Conservation (phyloP, 257 asterid genomes). For the Capsicum pubescens region DNA sequence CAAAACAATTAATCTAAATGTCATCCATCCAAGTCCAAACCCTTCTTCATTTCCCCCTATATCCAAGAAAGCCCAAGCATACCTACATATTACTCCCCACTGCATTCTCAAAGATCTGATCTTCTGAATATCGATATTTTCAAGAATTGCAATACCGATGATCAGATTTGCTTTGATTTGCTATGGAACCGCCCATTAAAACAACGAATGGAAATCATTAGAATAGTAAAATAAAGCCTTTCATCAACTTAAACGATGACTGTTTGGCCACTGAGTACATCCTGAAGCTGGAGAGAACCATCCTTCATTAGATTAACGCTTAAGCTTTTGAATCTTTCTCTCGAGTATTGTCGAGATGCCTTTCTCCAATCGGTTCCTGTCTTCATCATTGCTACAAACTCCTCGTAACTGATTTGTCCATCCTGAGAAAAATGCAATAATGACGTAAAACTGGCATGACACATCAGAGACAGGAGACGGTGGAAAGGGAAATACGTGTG, state of each 20-base stretch:
- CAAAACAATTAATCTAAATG: conserved; percentile 11
- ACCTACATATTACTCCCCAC: conserved; percentile 14
- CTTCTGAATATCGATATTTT: conserved; percentile 20
- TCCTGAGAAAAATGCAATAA: conserved; percentile 55
- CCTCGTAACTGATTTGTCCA: conserved; percentile 75
- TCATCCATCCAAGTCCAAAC: conserved; percentile 12
- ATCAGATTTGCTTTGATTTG: conserved; percentile 17
- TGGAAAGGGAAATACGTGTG: background rate
- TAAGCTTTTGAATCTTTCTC: conserved; percentile 91
- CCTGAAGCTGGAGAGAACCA: conserved; percentile 85
- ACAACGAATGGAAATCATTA: background rate
- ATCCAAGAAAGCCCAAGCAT: conserved; percentile 18
- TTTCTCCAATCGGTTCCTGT: conserved; percentile 94
- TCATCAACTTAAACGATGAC: conserved; percentile 56
- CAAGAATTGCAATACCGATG: background rate
- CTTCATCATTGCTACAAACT: conserved; percentile 94
- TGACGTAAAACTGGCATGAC: conserved; percentile 6
- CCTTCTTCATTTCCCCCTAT: background rate
- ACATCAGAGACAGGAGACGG: background rate
- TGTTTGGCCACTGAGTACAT: conserved; percentile 74
- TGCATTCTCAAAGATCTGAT: background rate
- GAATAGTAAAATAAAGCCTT: conserved; percentile 23
- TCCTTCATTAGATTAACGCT: conserved; percentile 90
- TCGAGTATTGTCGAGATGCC: conserved; percentile 88
- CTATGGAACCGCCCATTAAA: background rate